Conservation (phyloP, 176 grass and related monocot species). For the Elymus sibiricus region DNA sequence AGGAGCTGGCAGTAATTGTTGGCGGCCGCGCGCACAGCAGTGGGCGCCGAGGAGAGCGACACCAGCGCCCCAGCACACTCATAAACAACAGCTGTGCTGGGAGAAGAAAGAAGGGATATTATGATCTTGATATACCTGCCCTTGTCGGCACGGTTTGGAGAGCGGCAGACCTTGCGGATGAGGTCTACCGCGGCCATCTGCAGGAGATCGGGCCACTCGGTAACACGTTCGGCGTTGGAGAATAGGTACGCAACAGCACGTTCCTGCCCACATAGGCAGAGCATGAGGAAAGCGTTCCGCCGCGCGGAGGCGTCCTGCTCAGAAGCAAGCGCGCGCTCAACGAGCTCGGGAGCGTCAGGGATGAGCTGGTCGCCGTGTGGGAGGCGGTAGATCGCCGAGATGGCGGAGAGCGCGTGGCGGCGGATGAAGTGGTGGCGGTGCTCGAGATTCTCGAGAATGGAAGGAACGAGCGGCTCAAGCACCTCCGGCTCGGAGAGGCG, state of each 20-base stretch:
- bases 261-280: slow-evolving; percentile 48
- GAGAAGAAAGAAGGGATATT: slow-evolving; percentile 51
- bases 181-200: slow-evolving; percentile 80
- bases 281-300: slow-evolving; percentile 73
- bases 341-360: slow-evolving; percentile 63
- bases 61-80: slow-evolving; percentile 58
- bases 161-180: slow-evolving; percentile 63
- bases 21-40: slow-evolving; percentile 54
- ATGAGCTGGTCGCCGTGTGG: slow-evolving; percentile 69
- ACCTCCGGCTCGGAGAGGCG: slow-evolving; percentile 75
- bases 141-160: slow-evolving; percentile 48
- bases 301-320: slow-evolving; percentile 69
- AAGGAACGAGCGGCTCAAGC: slow-evolving; percentile 76
- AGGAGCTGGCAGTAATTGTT: slow-evolving; percentile 71
- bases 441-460: slow-evolving; percentile 79
- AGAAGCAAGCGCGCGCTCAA: slow-evolving; percentile 48
- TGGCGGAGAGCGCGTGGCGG: slow-evolving; percentile 54
- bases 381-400: slow-evolving; percentile 69
- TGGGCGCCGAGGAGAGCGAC: slow-evolving; percentile 65
- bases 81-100: slow-evolving; percentile 52
- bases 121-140: slow-evolving; percentile 77
- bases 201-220: slow-evolving; percentile 64
- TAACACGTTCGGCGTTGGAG: slow-evolving; percentile 52
- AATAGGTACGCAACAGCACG: slow-evolving; percentile 58
- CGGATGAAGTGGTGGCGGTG: slow-evolving; percentile 81